Evolutionary conservation across 1,284 basidiomycete genomes (phyloP).

Genomic region (Pyrrhoderma noxium): DNA sequence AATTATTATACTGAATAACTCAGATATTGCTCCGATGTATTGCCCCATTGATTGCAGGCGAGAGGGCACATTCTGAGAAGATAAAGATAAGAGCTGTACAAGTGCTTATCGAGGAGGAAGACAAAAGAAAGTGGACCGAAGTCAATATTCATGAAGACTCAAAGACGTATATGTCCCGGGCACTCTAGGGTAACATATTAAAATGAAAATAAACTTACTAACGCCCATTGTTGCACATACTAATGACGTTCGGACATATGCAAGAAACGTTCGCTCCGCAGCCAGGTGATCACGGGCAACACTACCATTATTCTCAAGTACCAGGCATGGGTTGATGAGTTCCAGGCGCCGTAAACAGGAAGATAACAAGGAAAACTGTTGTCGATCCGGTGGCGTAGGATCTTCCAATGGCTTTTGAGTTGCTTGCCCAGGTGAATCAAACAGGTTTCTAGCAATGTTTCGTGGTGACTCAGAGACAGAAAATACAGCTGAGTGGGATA

Average conservation of each 20-base stretch:
- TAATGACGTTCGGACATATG: conserved; percentile 43
- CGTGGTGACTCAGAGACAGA: no score
- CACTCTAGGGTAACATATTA: no score
- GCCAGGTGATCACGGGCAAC: conserved; percentile 45
- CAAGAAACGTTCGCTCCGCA: conserved; percentile 41
- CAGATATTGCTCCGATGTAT: conserved; percentile 2
- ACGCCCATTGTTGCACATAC: conserved; percentile 38
- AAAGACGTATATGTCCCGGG: no score
- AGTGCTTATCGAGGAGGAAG: conserved; percentile 9
- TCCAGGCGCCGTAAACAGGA: background rate
- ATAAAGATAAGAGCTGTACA: conserved; percentile 8
- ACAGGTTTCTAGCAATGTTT: no score
- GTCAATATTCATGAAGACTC: no score
- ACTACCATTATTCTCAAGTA: conserved; percentile 38
- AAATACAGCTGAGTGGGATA: no score
- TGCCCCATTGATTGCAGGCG: background rate
- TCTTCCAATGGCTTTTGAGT: no score
- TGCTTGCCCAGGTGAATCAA: no score
- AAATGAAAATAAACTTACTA: conserved; percentile 2
- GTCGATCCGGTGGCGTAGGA: no score
- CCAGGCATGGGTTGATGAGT: conserved; percentile 23
- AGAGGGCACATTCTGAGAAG: background rate
- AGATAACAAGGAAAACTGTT: no score
- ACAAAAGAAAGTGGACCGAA: no score
- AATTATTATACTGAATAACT: conserved; percentile 6